Evolutionary conservation across 139 green algal genomes (phyloP), one percentile per base, ranked within the genome.

Genomic region (Asterochloris sp.): DNA sequence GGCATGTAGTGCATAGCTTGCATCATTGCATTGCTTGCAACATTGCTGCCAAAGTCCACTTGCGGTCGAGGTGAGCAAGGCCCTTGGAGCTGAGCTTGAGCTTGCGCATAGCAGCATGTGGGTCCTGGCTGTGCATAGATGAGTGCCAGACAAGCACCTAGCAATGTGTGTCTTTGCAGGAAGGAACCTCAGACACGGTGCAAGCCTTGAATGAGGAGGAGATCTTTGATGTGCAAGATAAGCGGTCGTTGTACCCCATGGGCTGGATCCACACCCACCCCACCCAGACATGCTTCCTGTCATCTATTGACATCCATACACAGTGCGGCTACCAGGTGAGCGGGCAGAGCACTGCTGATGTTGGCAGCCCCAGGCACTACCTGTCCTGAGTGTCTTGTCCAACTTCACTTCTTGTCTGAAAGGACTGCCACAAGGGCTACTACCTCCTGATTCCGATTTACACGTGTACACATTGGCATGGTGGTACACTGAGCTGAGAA

Each of bases 221-320:
- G 84, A 94, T 98, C 23, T 97, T 96, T 78, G 93, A 96, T 67
- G 73, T 73, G 38, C 77, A 90, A 74, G 90, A 91, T 73, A 84
- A 78, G 68, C 83, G 87, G 61, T 88, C 89, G 69, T 85, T 98
- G 62, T 97, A 96, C 88, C 91, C 96, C 19, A 82, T 99, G 60
- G 96, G 96, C 67, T 99, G 96, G 96, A 98, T 99, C 80, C 96
- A 99, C 90, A 99, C 96, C 8, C 96, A 99, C 89, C 96, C 96
- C 38, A 94, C 94, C 26, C 94, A 97, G 88, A 94, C 94, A 21
- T 99, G 96, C 90, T 99, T 99, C 90, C 90, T 99, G 76, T 98
- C 94, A 0, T 96, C 90, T 11, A 90, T 99, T 19, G 96, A 99
- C 82, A 87, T 99, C 4, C 96, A 99, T 91, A 99, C 96, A 0